A percentile compares a stretch with the other conserved stretches of the same genome.
Evolutionary conservation across 495 filamentous ascomycete genomes (phyloP).

Genomic region (Daldinia caldariorum): DNA sequence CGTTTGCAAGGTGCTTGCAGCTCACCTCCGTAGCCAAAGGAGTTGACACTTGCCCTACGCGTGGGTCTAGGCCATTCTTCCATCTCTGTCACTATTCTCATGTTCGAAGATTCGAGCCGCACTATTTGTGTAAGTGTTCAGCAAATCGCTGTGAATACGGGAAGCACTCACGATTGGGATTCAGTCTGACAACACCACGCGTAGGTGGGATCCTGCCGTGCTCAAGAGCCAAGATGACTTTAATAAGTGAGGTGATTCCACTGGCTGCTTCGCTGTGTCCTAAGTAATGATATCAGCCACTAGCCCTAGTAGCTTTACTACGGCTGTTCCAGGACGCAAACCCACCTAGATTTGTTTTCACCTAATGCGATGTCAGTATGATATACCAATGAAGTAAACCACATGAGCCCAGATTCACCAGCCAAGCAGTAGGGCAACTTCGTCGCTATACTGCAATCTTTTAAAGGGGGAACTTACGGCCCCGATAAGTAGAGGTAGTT

Average conservation of each 20-base stretch:
- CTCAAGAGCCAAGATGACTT: background rate
- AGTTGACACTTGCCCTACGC: constrained; percentile 51
- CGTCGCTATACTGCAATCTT: background rate
- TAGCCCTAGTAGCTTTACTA: background rate
- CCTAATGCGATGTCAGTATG: background rate
- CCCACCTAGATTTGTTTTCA: background rate
- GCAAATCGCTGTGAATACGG: background rate
- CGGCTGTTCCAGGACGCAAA: background rate
- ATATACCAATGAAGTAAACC: background rate
- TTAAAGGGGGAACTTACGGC: background rate
- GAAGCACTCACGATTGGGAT: background rate
- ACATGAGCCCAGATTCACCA: background rate
- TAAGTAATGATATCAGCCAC: background rate
- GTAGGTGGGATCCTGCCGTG: background rate
- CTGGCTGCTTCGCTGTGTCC: background rate
- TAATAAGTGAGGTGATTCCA: background rate
- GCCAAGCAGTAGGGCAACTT: background rate
- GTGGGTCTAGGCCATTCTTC: constrained; percentile 24
- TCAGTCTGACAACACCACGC: background rate
- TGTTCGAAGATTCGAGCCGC: constrained; percentile 35
- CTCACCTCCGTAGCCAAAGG: background rate
- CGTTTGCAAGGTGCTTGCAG: background rate
- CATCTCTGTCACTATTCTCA: constrained; percentile 42
- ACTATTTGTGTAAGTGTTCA: constrained; percentile 3
- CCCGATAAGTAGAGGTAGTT: background rate